phyloP scores from a whole-genome alignment of 176 grass and related monocot genomes.

The Zea luxurians region DNA sequence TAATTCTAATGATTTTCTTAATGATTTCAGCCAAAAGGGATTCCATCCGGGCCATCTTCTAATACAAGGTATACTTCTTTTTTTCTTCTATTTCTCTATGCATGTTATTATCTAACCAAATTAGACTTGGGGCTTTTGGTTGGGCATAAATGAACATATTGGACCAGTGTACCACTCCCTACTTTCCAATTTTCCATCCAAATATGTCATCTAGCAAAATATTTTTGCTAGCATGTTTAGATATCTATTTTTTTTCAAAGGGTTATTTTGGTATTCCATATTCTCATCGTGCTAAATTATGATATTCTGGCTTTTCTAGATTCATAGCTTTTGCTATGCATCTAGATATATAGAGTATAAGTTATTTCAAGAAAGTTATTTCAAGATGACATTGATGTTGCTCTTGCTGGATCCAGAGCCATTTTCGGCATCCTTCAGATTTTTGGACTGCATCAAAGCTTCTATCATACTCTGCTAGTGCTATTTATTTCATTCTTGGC shows the following conservation, averaged over 20 bases:
- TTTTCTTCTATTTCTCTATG: not conserved
- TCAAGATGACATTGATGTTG: slow-evolving; percentile 9
- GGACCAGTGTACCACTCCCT: slow-evolving; percentile 7
- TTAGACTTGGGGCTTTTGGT: not conserved
- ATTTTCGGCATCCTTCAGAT: not conserved
- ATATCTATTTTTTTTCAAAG: slow-evolving; percentile 8
- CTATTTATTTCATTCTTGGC: not conserved
- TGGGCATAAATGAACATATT: not conserved
- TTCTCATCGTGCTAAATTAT: not conserved
- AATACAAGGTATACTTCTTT: slow-evolving; percentile 47
- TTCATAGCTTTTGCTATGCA: not conserved
- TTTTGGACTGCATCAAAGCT: slow-evolving; percentile 17
- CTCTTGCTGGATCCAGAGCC: slow-evolving; percentile 11
- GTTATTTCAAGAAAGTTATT: slow-evolving; percentile 25
- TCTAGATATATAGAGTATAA: not conserved
- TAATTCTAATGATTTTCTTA: slow-evolving; percentile 33
- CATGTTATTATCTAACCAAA: not conserved
- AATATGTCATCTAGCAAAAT: slow-evolving; percentile 14
- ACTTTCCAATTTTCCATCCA: slow-evolving; percentile 16
- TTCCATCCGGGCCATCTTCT: slow-evolving; percentile 38
- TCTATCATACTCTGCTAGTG: not conserved
- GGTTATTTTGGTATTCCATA: not conserved
- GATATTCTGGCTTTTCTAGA: too few relatives aligned
- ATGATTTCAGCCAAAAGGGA: slow-evolving; percentile 36
- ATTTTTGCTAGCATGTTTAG: not conserved